These are phyloP conservation scores for Bauhinia variegata DNA, from an alignment of 306 rosid genomes.

Conservation along the genomic window DNA sequence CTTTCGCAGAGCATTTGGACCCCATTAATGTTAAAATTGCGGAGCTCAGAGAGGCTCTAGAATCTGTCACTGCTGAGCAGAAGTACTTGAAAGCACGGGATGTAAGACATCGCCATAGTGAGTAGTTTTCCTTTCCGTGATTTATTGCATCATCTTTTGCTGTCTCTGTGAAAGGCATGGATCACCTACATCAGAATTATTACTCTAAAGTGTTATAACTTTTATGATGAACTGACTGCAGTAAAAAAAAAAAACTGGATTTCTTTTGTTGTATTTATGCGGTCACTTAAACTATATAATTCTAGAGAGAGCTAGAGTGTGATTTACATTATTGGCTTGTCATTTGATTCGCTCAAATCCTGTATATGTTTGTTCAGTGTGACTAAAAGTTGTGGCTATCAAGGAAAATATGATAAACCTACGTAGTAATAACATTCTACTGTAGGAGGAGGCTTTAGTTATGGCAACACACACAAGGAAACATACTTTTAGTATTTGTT, in stretches of 20 bases:
- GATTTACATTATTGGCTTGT: background rate
- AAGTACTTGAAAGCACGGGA: constrained; percentile 95
- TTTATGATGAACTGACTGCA: background rate
- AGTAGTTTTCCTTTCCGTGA: constrained; percentile 44
- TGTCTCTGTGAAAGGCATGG: background rate
- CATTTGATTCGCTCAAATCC: background rate
- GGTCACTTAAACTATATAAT: constrained; percentile 1
- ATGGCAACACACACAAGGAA: too few relatives aligned
- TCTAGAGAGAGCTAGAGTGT: background rate
- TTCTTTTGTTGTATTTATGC: background rate
- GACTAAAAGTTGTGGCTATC: background rate
- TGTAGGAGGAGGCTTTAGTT: too few relatives aligned
- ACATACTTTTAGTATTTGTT: background rate
- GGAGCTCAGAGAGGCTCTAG: constrained; percentile 95
- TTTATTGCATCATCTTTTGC: background rate
- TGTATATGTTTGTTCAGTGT: background rate
- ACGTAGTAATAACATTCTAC: too few relatives aligned
- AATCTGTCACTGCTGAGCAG: constrained; percentile 91
- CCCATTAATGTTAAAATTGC: constrained; percentile 99
- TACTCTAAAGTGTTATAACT: background rate
- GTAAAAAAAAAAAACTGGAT: background rate
- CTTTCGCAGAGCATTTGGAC: constrained; percentile 90
- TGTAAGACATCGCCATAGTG: constrained; percentile 92
- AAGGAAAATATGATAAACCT: constrained; percentile 5
- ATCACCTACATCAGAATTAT: background rate